Conservation (phyloP, 2,329 filamentous ascomycete genomes). For the Apiospora hydei region DNA sequence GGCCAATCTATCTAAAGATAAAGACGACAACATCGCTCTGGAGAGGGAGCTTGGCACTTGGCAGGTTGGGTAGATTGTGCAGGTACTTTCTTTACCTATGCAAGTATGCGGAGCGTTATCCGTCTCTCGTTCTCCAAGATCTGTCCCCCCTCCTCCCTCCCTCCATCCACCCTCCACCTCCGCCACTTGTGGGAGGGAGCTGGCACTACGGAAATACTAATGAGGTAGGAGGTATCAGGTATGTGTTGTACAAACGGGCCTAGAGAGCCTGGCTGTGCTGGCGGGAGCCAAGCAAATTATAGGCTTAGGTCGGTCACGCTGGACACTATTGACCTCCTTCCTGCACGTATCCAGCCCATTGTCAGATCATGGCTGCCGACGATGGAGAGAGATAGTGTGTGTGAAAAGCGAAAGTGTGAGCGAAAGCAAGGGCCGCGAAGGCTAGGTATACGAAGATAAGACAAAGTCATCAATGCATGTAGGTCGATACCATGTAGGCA, state of each 20-base stretch:
- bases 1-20: slow-evolving; percentile 1
- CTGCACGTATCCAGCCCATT: slow-evolving; percentile 18
- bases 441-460: slow-evolving; percentile 7
- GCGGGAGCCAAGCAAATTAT: slow-evolving; percentile 1
- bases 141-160: not conserved
- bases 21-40: not conserved
- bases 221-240: slow-evolving; percentile 1
- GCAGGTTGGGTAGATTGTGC: not conserved
- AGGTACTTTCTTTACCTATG: not conserved
- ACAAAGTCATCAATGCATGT: not conserved
- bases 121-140: not conserved
- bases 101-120: slow-evolving; percentile 15
- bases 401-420: not conserved
- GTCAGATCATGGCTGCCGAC: not conserved
- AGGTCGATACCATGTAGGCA: not conserved
- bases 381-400: no score
- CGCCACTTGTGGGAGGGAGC: slow-evolving; percentile 8
- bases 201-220: not conserved
- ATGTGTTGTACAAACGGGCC: slow-evolving; percentile 15
- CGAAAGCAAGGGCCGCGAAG: slow-evolving; percentile 4
- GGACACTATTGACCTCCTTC: slow-evolving; percentile 1
- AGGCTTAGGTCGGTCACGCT: not conserved
- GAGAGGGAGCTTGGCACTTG: slow-evolving; percentile 1
- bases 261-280: slow-evolving; percentile 8
- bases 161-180: not conserved